These are phyloP conservation scores for Gossypium trilobum DNA, from an alignment of 441 rosid species.

Conservation along the genomic window DNA sequence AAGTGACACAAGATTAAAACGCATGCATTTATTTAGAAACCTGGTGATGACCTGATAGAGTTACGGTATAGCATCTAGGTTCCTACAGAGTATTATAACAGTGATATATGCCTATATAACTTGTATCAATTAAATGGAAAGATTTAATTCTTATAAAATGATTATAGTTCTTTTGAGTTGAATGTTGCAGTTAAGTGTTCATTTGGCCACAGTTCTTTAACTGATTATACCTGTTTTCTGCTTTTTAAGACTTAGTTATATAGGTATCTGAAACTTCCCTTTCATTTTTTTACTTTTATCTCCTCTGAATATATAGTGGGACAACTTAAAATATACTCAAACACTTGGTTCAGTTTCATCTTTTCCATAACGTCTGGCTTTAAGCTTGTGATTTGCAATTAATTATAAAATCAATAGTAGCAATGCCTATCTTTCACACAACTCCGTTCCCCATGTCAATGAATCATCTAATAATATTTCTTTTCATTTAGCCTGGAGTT, in stretches of 20 bases:
- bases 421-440: not conserved
- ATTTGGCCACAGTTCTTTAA: not conserved
- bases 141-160: not conserved
- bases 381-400: not conserved
- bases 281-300: not conserved
- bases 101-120: not conserved
- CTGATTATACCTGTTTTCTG: not conserved
- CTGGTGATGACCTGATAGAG: not conserved
- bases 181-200: not conserved
- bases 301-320: not conserved
- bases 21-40: not conserved
- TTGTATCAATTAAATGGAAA: not conserved
- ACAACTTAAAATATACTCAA: not conserved
- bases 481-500: conserved; percentile 59
- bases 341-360: not conserved
- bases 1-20: not conserved
- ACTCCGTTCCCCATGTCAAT: not conserved
- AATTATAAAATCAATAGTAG: not conserved
- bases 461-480: conserved; percentile 5
- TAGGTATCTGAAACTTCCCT: no score
- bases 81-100: not conserved
- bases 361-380: not conserved
- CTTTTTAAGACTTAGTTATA: not conserved
- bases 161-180: not conserved
- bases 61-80: not conserved